These are phyloP conservation scores for Capronia epimyces DNA, from an alignment of 2,329 filamentous ascomycete genomes.

Conservation along the genomic window DNA sequence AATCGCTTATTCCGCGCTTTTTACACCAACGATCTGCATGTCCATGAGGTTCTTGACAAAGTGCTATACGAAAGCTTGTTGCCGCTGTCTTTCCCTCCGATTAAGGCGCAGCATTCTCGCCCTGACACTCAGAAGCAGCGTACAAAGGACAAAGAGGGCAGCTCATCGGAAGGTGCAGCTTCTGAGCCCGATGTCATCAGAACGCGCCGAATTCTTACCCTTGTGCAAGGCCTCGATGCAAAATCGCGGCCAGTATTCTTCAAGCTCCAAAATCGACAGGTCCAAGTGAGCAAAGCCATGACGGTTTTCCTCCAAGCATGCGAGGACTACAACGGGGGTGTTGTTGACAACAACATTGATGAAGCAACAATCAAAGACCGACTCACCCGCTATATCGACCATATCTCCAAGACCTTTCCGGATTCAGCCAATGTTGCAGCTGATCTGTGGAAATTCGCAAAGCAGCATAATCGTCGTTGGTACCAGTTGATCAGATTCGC, in stretches of 20 bases:
- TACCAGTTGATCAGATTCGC: slow-evolving; percentile 87
- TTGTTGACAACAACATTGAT: slow-evolving; percentile 64
- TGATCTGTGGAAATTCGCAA: slow-evolving; percentile 86
- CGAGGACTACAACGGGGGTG: slow-evolving; percentile 82
- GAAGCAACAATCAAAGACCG: slow-evolving; percentile 62
- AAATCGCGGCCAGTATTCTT: slow-evolving; percentile 84
- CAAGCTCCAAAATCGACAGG: slow-evolving; percentile 72
- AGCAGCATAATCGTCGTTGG: slow-evolving; percentile 78
- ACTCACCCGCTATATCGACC: slow-evolving; percentile 67
- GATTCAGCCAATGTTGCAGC: slow-evolving; percentile 65
- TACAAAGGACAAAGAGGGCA: slow-evolving; percentile 35
- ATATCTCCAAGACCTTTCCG: slow-evolving; percentile 68
- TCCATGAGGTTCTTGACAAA: slow-evolving; percentile 77
- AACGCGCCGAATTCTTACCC: slow-evolving; percentile 74
- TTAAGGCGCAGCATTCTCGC: slow-evolving; percentile 50
- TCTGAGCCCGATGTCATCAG: slow-evolving; percentile 58
- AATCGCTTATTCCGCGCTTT: slow-evolving; percentile 79
- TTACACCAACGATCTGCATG: slow-evolving; percentile 82
- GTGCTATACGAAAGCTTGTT: slow-evolving; percentile 82
- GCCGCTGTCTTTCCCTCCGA: slow-evolving; percentile 79
- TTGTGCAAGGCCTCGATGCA: slow-evolving; percentile 71
- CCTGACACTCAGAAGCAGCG: slow-evolving; percentile 48
- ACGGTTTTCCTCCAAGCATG: slow-evolving; percentile 75
- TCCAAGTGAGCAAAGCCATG: slow-evolving; percentile 66
- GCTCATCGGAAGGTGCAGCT: slow-evolving; percentile 36